A percentile compares a stretch with the other conserved stretches of the same genome.
Conservation (phyloP, 2,329 filamentous ascomycete genomes). For the Fusarium oligoseptatum region DNA sequence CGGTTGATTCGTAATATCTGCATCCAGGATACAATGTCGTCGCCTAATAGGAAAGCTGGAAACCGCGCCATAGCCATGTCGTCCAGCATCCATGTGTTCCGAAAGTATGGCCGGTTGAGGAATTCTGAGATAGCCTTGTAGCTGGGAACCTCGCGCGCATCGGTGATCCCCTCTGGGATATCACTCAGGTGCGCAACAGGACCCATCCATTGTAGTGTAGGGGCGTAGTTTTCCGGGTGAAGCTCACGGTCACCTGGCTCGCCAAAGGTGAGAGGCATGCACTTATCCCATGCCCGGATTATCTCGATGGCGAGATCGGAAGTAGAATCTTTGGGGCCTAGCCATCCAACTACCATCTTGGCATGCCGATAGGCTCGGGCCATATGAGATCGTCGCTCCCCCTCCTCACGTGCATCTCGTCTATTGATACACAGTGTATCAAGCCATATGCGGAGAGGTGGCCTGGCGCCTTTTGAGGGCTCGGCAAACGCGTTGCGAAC, state of each 20-base stretch:
- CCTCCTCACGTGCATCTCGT: slow-evolving; percentile 30
- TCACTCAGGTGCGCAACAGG: slow-evolving; percentile 42
- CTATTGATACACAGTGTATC: slow-evolving; percentile 41
- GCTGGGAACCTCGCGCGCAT: slow-evolving; percentile 39
- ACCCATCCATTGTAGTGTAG: slow-evolving; percentile 40
- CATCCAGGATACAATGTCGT: slow-evolving; percentile 44
- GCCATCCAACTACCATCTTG: slow-evolving; percentile 40
- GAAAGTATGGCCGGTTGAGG: slow-evolving; percentile 40
- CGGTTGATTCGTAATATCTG: slow-evolving; percentile 42
- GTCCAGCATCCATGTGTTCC: slow-evolving; percentile 43
- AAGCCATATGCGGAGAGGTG: slow-evolving; percentile 39
- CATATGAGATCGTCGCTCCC: slow-evolving; percentile 36
- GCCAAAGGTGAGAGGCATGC: slow-evolving; percentile 38
- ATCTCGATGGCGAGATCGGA: slow-evolving; percentile 42
- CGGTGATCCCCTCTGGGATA: slow-evolving; percentile 40
- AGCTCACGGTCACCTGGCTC: slow-evolving; percentile 40
- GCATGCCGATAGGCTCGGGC: slow-evolving; percentile 38
- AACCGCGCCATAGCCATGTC: slow-evolving; percentile 41
- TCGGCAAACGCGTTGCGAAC: slow-evolving; percentile 14
- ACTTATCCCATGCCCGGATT: slow-evolving; percentile 40
- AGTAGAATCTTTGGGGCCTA: slow-evolving; percentile 35
- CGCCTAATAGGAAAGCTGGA: slow-evolving; percentile 39
- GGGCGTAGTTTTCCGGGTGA: slow-evolving; percentile 39
- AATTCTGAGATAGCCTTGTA: slow-evolving; percentile 40
- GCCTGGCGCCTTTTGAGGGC: slow-evolving; percentile 10